These are phyloP conservation scores for Rhinocladiella similis DNA, from an alignment of 2,329 filamentous ascomycete genomes.

Conservation along the genomic window DNA sequence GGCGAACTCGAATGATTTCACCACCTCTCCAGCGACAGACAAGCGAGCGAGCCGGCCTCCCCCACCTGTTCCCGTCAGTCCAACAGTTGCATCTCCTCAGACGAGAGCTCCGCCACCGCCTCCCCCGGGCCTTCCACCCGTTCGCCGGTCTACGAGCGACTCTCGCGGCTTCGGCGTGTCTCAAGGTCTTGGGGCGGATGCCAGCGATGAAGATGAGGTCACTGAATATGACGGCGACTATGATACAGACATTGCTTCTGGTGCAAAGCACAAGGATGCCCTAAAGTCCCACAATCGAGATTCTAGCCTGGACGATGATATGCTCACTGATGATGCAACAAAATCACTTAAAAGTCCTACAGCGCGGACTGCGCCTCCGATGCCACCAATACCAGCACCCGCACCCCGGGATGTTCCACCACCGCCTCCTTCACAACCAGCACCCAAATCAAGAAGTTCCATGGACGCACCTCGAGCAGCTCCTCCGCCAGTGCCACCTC, in stretches of 20 bases:
- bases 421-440: constrained; percentile 61
- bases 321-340: constrained; percentile 56
- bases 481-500: constrained; percentile 61
- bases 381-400: constrained; percentile 56
- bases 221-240: constrained; percentile 98
- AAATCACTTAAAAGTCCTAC: constrained; percentile 47
- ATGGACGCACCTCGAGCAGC: constrained; percentile 69
- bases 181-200: constrained; percentile 47
- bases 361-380: constrained; percentile 51
- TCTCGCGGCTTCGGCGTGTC: constrained; percentile 39
- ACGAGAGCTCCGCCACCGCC: constrained; percentile 66
- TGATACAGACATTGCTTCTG: constrained; percentile 94
- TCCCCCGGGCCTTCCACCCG: constrained; percentile 50
- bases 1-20: constrained; percentile 31
- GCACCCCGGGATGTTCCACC: constrained; percentile 61
- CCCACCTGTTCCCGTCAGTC: constrained; percentile 39
- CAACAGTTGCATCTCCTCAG: constrained; percentile 38
- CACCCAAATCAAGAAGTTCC: constrained; percentile 61
- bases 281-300: constrained; percentile 79
- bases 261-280: constrained; percentile 90
- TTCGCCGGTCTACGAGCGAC: constrained; percentile 62
- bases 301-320: constrained; percentile 69
- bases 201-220: constrained; percentile 73
- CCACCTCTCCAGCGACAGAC: constrained; percentile 35
- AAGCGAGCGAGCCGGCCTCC: constrained; percentile 44